Base-by-base conservation (phyloP, 225 moss, liverwort and hornwort genomes). In the Pleurozium schreberi region DNA sequence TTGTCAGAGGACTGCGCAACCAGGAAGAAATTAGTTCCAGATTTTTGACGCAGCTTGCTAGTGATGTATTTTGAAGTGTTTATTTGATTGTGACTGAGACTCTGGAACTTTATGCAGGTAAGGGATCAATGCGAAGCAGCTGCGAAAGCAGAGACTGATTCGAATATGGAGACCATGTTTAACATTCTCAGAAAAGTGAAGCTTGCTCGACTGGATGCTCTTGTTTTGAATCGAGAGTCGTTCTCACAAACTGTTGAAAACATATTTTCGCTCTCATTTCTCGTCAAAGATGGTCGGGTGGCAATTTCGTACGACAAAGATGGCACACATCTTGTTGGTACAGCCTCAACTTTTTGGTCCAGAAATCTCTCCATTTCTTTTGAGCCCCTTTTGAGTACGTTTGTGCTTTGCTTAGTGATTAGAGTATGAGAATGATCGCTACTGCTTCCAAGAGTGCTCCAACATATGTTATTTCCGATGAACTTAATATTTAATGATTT, bases 231-330 rank as follows among this genome's bases (percentile, higher is more conserved):
- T 83, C 92, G 96, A 82, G 42, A 62, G 7, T 96, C 96, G 12
- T 99, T 99, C 83, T 93, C 97, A 50, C 98, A 97, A 68, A 96
- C 97, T 47, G 95, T 99, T 36, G 98, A 99, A 87, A 99, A 99
- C 36, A 89, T 97, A 20, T 99, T 99, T 78, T 96, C 96, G 50
- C 91, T 99, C 59, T 97, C 97, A 8, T 99, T 99, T 70, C 94
- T 99, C 71, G 92, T 96, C 12, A 97, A 97, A 87, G 98, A 99
- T 89, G 98, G 98, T 82, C 93, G 96, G 43, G 97, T 92, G n/a
- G 91, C 95, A 82, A 93, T 96, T 50, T 93, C 87, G 12, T 92
- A 92, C 57, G 91, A 92, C 52, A 89, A 80, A 9, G 92, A 94
- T 58, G 95, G 96, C 80, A 94, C 88, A 55, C 94, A 95, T 89